Evolutionary conservation across 1,284 basidiomycete genomes (phyloP), one percentile per base, ranked within the genome.

Genomic region (Malassezia obtusa): DNA sequence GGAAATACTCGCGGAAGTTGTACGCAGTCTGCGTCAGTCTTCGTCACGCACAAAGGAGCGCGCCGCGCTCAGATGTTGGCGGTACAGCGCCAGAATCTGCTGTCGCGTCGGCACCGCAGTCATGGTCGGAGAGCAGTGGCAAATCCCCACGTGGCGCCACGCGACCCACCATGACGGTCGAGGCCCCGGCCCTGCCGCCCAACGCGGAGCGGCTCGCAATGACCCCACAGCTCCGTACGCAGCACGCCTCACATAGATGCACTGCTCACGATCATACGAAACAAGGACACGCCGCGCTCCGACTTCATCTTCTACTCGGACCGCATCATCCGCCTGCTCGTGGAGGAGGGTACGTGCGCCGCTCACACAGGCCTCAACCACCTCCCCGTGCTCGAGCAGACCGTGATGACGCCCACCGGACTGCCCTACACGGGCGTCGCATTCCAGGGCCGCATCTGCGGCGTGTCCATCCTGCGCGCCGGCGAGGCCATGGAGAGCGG

Each of bases 221-320:
- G 64, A 95, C 90, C 0, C 59, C 60, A 7, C 67, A 70, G 49
- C 83, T 98, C 28, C 89, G 94, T 76, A 89, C 87, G 1, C 47
- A 11, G n/a, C 28, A n/a, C 17, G 12, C 12, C 28, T 49, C 21
- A 52, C 46, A 3, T 50, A 64, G 90, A 96, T 75, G 90, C 90
- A 0, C 78, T 96, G 17, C 86, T 94, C 76, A 96, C 94, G 14
- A 92, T 95, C 76, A 92, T 98, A 71, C 78, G 90, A 45, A 71
- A 75, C 59, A 50, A 59, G 15, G 59, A 71, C 4, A 77, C 77
- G 12, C 58, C 63, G 17, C 63, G 92, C 38, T 90, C 90, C 21
- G 92, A 98, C 75, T 98, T 98, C 72, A 82, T 98, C 63, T 98
- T 98, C 78, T 96, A 94, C 74, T 89, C 87, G 12, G 80, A 82